A percentile compares a stretch with the other conserved stretches of the same genome.
phyloP scores from a whole-genome alignment of 2,329 filamentous ascomycete species.

The Domatiomyces catenatus region DNA sequence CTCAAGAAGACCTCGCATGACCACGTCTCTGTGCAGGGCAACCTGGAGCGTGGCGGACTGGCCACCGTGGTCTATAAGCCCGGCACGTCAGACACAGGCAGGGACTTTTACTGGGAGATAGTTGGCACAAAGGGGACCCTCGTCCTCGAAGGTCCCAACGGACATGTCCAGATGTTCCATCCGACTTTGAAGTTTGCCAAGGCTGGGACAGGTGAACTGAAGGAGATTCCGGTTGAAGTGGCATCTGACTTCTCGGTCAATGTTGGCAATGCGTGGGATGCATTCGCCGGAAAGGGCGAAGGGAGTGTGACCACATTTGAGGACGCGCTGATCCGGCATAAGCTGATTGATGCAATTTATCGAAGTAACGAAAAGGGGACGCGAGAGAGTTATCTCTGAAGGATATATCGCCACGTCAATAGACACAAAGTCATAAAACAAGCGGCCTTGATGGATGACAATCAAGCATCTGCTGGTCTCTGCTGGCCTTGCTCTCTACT shows the following conservation, averaged over 20 bases:
- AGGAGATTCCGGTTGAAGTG: constrained; percentile 4
- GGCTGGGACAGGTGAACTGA: constrained; percentile 1
- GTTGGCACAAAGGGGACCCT: constrained; percentile 11
- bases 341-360: constrained; percentile 12
- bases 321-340: constrained; percentile 10
- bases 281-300: constrained; percentile 6
- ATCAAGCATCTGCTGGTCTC: no score
- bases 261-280: constrained; percentile 11
- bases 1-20: constrained; percentile 9
- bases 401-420: no score
- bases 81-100: constrained; percentile 2
- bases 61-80: constrained; percentile 7
- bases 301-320: constrained; percentile 8
- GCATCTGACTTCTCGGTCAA: constrained; percentile 5
- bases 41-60: constrained; percentile 4
- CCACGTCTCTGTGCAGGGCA: constrained; percentile 7
- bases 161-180: constrained; percentile 10
- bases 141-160: constrained; percentile 6
- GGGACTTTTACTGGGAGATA: constrained; percentile 11
- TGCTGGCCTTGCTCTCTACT: no score
- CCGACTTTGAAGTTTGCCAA: constrained; percentile 8
- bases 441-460: no score
- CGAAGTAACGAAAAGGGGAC: constrained; percentile 8
- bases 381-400: constrained; percentile 9
- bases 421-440: no score